Evolutionary conservation across 169 alveolate species (phyloP).

Genomic region (Perkinsus chesapeaki): DNA sequence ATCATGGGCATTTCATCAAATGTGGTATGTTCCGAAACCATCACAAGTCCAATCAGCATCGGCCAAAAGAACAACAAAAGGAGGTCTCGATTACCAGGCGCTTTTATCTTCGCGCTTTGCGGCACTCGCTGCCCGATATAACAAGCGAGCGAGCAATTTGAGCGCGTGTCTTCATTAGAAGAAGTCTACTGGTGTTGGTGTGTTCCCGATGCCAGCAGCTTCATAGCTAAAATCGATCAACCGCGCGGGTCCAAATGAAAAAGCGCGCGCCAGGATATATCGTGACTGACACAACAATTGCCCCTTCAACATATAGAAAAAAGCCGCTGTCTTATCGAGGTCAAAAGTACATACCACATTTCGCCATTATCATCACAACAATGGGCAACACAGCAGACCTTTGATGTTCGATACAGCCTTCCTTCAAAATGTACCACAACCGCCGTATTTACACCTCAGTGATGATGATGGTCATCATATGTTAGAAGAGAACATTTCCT

Average conservation of each 20-base stretch:
- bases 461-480: not conserved
- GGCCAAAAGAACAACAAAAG: not conserved
- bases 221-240: not conserved
- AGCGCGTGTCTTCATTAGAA: not conserved
- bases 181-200: too few species aligned
- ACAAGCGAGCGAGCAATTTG: conserved; percentile 3
- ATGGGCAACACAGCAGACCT: not conserved
- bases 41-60: not conserved
- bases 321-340: not conserved
- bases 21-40: not conserved
- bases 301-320: not conserved
- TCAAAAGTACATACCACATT: not conserved
- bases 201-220: not conserved
- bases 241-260: not conserved
- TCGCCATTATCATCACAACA: not conserved
- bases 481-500: conserved; percentile 65
- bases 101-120: not conserved
- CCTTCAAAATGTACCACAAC: not conserved
- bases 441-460: not conserved
- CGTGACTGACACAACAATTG: not conserved
- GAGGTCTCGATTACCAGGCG: not conserved
- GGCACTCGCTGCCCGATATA: not conserved
- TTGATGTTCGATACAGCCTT: not conserved
- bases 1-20: not conserved
- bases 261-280: not conserved